These are phyloP conservation scores for Nicotiana paniculata DNA, from an alignment of 257 asterid species.

Conservation along the genomic window DNA sequence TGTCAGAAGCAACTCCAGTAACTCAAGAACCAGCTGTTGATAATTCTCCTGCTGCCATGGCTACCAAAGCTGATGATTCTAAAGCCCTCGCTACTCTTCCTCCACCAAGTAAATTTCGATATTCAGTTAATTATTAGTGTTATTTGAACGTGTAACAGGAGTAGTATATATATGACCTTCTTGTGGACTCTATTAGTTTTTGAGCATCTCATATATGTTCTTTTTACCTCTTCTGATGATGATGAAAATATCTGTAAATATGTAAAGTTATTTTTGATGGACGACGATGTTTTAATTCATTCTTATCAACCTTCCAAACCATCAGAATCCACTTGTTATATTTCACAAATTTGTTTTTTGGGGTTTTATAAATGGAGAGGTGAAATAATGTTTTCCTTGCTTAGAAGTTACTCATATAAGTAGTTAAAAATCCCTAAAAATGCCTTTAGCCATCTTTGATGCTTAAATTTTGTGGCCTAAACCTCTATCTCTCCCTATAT, in stretches of 20 bases:
- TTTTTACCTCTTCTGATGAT: too few relatives aligned
- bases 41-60: not conserved
- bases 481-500: not conserved
- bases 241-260: too few relatives aligned
- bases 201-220: too few relatives aligned
- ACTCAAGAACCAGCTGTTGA: not conserved
- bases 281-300: too few relatives aligned
- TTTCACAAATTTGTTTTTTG: not conserved
- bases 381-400: not conserved
- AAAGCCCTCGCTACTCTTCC: not conserved
- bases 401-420: too few relatives aligned
- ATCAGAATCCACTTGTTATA: not conserved
- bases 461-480: not conserved
- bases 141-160: too few relatives aligned
- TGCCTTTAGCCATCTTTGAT: not conserved
- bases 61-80: not conserved
- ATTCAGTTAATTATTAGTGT: too few relatives aligned
- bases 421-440: too few relatives aligned
- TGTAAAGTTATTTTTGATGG: too few relatives aligned
- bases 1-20: not conserved
- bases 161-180: too few relatives aligned
- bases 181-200: too few relatives aligned
- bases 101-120: not conserved
- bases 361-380: not conserved
- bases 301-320: not conserved